Evolutionary conservation across 2,329 filamentous ascomycete genomes (phyloP), one percentile per base, ranked within the genome.

Genomic region (Fusarium coicis): DNA sequence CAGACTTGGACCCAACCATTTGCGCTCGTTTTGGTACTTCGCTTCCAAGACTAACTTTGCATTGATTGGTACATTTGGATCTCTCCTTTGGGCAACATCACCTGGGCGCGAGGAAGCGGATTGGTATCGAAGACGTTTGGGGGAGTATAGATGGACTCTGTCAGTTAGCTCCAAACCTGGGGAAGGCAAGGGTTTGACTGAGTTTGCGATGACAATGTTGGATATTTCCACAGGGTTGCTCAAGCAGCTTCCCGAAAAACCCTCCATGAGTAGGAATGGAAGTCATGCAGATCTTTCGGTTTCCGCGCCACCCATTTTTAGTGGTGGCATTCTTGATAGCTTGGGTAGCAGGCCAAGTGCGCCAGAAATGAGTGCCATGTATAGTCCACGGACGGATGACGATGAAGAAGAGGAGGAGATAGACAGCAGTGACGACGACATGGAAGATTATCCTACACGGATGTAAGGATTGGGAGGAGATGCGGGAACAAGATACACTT

Each of bases 131-230:
- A 89, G 93, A 18, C 87, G 96, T 2, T 84, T 98, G 28, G 92
- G 91, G 67, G 96, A 99, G 83, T 98, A 98, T 80, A 90, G 94
- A 55, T 99, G 96, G 96, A 98, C 96, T 15, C 86, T 98, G 62
- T 93, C 92, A 14, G 95, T 98, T 53, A 95, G 92, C 81, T 92
- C 90, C 49, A 94, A 94, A 80, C 91, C 93, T 0, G 87, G 88
- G 5, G 88, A 89, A 75, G 87, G 85, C 61, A 87, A 84, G 53
- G 85, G 87, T 2, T 78, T 92, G 59, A 92, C 90, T 1, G 87
- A 89, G 69, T 94, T 93, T 75, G 92, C 93, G n/a, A 91, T 94
- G 85, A 91, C 91, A 6, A 93, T 93, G 87, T 84, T 95, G 47
- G 93, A 94, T 78, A 92, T 92, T 60, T 92, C 90, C 26, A 92